Base-by-base conservation (phyloP, 2,329 filamentous ascomycete genomes). In the Claviceps sp. region DNA sequence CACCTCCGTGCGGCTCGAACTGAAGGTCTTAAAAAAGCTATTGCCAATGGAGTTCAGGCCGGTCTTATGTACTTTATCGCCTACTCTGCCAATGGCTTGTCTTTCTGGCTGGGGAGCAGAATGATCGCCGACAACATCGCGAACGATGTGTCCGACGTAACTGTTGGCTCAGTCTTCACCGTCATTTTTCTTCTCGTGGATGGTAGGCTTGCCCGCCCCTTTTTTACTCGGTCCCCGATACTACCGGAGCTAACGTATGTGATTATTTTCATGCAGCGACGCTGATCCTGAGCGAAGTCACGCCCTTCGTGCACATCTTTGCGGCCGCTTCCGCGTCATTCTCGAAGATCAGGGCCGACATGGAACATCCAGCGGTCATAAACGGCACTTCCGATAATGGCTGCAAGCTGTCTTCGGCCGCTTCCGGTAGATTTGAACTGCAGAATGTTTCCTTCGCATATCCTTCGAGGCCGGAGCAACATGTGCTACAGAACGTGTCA, bases 31-130 rank as follows among this genome's bases (percentile, higher is more conserved):
- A 78, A 78, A 58, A 84, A 83, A 59, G 72, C 78, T 1, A 62
- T 73, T 1, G 72, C 74, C 0, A 70, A 74, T 36, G 80, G 75
- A 3, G 66, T 78, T 0, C 79, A 82, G 59, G 70, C 77, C 7
- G 80, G 80, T n/a, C 60, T 79, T n/a, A 63, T 84, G 17, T 85
- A 83, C 59, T 84, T 85, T 58, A 74, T 84, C 52, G 78, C 80
- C 2, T 84, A 82, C 56, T 71, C 77, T 2, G 79, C 79, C 5
- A 83, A 82, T 58, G 80, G 76, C 7, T 64, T 85, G 11, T 80
- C 81, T 0, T 84, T 83, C 59, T 85, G 79, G 78, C 76, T 82
- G 61, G 82, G 81, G 45, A 80, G 77, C 55, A 68, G 65, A 43
- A 38, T 51, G 53, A 64, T 67, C 39, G 64, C 64, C 2, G 58